These are phyloP conservation scores for Pisolithus sp. DNA, from an alignment of 768 basidiomycete genomes.

Conservation along the genomic window DNA sequence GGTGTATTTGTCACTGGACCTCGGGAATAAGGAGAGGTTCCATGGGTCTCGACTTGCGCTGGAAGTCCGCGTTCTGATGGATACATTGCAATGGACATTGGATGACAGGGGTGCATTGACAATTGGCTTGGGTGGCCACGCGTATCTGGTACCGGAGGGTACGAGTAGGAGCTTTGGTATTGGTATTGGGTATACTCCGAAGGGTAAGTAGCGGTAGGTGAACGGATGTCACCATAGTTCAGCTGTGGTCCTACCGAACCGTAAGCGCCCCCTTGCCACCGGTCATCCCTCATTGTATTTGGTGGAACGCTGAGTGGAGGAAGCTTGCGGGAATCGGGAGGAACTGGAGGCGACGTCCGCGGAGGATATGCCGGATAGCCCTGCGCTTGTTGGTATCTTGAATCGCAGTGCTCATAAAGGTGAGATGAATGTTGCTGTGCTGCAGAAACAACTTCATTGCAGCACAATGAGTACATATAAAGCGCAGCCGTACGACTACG, in stretches of 20 bases:
- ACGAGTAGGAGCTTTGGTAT: conserved; percentile 27
- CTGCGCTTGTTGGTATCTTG: conserved; percentile 36
- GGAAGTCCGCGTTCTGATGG: conserved; percentile 31
- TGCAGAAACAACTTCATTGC: conserved; percentile 25
- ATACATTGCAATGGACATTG: conserved; percentile 23
- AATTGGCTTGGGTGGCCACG: conserved; percentile 24
- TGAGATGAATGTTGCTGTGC: conserved; percentile 42
- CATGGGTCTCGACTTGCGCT: conserved; percentile 34
- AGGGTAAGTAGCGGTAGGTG: conserved; percentile 59
- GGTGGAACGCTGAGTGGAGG: conserved; percentile 47
- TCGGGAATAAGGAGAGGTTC: conserved; percentile 49
- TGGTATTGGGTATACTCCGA: conserved; percentile 45
- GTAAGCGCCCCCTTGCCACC: conserved; percentile 40
- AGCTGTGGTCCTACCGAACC: conserved; percentile 31
- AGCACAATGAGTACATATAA: conserved; percentile 1
- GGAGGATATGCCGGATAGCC: conserved; percentile 43
- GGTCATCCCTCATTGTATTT: conserved; percentile 39
- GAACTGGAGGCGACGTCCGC: conserved; percentile 43
- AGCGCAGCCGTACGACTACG: conserved; percentile 21
- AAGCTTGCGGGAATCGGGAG: conserved; percentile 47
- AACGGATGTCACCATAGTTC: conserved; percentile 45
- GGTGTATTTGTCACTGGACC: conserved; percentile 24
- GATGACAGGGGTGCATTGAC: conserved; percentile 24
- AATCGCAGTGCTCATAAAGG: conserved; percentile 53
- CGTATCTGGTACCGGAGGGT: conserved; percentile 33